Conservation (phyloP, 108 stramenopile genomes). For the Poteriospumella lacustris region DNA sequence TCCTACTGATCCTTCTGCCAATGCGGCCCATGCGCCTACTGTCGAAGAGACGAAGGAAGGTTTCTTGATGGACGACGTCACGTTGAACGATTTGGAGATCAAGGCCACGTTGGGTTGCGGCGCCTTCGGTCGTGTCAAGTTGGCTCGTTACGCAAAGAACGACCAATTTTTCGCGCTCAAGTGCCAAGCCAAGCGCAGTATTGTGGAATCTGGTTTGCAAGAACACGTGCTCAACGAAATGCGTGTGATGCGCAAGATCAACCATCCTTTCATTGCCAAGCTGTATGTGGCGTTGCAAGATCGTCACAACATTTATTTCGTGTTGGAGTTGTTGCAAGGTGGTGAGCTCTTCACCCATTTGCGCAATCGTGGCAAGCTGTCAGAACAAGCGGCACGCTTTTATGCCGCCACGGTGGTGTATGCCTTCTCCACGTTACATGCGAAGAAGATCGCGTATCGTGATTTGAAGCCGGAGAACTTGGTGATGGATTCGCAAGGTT, state of each 20-base stretch:
- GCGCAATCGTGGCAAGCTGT: slow-evolving; percentile 44
- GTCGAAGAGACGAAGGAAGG: not conserved
- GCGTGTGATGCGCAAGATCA: slow-evolving; percentile 45
- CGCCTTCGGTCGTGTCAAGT: slow-evolving; percentile 68
- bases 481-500: slow-evolving; percentile 57
- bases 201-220: slow-evolving; percentile 51
- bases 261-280: slow-evolving; percentile 57
- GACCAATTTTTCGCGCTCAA: slow-evolving; percentile 55
- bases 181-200: slow-evolving; percentile 48
- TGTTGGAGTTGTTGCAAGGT: slow-evolving; percentile 70
- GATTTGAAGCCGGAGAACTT: slow-evolving; percentile 71
- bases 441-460: slow-evolving; percentile 62
- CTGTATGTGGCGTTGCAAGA: slow-evolving; percentile 60
- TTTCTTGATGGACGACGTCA: slow-evolving; percentile 28
- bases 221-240: slow-evolving; percentile 54
- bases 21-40: not conserved
- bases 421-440: slow-evolving; percentile 60
- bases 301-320: slow-evolving; percentile 55
- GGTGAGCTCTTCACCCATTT: slow-evolving; percentile 64
- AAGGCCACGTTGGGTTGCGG: slow-evolving; percentile 60
- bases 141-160: not conserved
- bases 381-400: slow-evolving; percentile 41
- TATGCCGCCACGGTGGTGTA: slow-evolving; percentile 54
- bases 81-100: slow-evolving; percentile 53
- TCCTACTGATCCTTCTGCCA: not conserved